Evolutionary conservation across 2,329 filamentous ascomycete genomes (phyloP).

Genomic region (Stemphylium lycopersici): DNA sequence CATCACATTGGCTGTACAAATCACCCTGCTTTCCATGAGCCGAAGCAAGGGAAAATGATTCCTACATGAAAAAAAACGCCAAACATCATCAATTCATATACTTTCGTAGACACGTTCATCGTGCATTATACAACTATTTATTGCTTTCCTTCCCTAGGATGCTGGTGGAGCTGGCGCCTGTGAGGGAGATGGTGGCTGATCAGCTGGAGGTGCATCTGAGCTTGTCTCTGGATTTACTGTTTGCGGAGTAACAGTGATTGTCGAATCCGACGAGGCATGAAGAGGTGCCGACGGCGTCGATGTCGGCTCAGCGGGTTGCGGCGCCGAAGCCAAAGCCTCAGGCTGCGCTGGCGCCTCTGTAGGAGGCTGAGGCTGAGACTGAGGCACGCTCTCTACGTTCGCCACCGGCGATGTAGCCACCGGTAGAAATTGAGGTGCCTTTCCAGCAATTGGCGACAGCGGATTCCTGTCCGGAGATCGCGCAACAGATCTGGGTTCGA

Average conservation of each 20-base stretch:
- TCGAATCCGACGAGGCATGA: constrained; percentile 12
- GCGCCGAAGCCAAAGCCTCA: not conserved
- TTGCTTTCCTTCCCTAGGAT: not conserved
- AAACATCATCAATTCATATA: not conserved
- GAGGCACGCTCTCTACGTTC: not conserved
- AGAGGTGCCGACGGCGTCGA: constrained; percentile 4
- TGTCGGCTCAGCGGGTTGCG: not conserved
- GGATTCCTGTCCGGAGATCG: constrained; percentile 16
- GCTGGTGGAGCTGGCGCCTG: not conserved
- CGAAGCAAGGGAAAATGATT: too few relatives aligned
- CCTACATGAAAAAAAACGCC: not conserved
- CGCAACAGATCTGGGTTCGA: constrained; percentile 17
- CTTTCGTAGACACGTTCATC: not conserved
- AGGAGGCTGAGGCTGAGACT: not conserved
- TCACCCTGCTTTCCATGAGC: too few relatives aligned
- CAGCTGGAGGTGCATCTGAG: not conserved
- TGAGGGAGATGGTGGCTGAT: not conserved
- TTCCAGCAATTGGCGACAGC: not conserved
- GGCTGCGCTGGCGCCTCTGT: not conserved
- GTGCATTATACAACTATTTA: not conserved
- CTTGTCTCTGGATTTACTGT: not conserved
- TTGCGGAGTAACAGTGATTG: constrained; percentile 14
- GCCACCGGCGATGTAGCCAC: not conserved
- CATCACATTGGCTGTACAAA: too few relatives aligned
- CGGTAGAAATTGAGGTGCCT: not conserved